These are phyloP conservation scores for Tylopilus felleus DNA, from an alignment of 768 basidiomycete species.

Conservation along the genomic window DNA sequence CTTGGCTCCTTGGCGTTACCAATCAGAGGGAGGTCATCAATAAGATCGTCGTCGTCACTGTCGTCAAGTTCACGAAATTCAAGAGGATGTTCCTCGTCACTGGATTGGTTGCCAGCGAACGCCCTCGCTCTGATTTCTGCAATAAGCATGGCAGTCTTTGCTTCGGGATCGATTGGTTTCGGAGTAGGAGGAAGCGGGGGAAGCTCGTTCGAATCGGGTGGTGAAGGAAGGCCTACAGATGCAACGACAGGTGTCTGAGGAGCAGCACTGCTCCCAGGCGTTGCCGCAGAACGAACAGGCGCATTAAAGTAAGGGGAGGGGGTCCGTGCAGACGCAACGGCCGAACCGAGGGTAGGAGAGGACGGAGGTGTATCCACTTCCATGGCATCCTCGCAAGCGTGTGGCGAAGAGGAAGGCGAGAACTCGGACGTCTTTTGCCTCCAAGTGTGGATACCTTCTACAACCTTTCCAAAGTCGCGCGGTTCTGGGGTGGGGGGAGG, in stretches of 20 bases:
- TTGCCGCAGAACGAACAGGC: constrained; percentile 1
- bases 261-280: constrained; percentile 2
- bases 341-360: constrained; percentile 8
- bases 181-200: constrained; percentile 31
- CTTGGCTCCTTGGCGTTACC: constrained; percentile 1
- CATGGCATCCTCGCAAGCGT: constrained; percentile 11
- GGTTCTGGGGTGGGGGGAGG: constrained; percentile 26
- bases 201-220: constrained; percentile 19
- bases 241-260: constrained; percentile 13
- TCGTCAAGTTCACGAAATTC: constrained; percentile 46
- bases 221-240: constrained; percentile 21
- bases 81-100: constrained; percentile 39
- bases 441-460: constrained; percentile 44
- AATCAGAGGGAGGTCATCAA: constrained; percentile 18
- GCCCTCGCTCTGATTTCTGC: constrained; percentile 64
- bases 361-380: constrained; percentile 14
- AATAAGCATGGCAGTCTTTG: constrained; percentile 57
- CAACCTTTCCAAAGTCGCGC: constrained; percentile 30
- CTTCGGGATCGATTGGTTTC: constrained; percentile 28
- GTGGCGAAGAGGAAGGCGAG: constrained; percentile 4
- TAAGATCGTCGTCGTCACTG: constrained; percentile 48
- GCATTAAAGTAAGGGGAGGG: constrained; percentile 8
- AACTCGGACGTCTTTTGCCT: constrained; percentile 30
- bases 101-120: constrained; percentile 43
- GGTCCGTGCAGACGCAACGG: constrained; percentile 2